A percentile compares a stretch with the other conserved stretches of the same genome.
phyloP scores from a whole-genome alignment of 768 basidiomycete species.

The Suillus discolor region DNA sequence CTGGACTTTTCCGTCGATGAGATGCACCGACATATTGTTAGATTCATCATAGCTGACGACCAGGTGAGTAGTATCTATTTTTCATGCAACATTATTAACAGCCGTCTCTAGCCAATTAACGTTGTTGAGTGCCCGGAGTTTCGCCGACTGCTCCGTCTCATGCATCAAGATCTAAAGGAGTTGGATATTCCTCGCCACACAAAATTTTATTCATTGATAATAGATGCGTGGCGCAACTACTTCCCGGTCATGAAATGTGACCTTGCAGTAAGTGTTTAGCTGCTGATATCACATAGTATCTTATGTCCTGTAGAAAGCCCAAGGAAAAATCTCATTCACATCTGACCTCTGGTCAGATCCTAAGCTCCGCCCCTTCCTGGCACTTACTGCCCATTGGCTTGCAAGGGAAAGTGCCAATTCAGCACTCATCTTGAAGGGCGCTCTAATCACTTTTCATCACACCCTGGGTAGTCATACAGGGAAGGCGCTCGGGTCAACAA shows the following conservation, averaged over 20 bases:
- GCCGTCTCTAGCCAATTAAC: slow-evolving; percentile 25
- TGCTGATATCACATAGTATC: no score
- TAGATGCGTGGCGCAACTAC: background rate
- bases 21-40: no score
- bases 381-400: slow-evolving; percentile 35
- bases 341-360: slow-evolving; percentile 37
- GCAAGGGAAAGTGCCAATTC: background rate
- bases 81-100: background rate
- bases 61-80: slow-evolving; percentile 1
- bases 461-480: slow-evolving; percentile 16
- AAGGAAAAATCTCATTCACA: slow-evolving; percentile 25
- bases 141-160: slow-evolving; percentile 21
- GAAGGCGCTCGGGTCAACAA: background rate
- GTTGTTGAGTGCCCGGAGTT: slow-evolving; percentile 28
- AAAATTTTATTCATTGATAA: slow-evolving; percentile 5
- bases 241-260: slow-evolving; percentile 3
- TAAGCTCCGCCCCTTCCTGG: slow-evolving; percentile 31
- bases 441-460: slow-evolving; percentile 20
- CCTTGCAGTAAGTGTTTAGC: background rate
- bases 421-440: background rate
- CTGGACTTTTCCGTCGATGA: no score
- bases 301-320: background rate
- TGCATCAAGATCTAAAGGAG: slow-evolving; percentile 21
- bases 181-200: slow-evolving; percentile 13
- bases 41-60: no score